Percentiles rank a stretch among this genome's conserved stretches.
Evolutionary conservation across 768 basidiomycete genomes (phyloP).

Genomic region (Amyloporia xantha): DNA sequence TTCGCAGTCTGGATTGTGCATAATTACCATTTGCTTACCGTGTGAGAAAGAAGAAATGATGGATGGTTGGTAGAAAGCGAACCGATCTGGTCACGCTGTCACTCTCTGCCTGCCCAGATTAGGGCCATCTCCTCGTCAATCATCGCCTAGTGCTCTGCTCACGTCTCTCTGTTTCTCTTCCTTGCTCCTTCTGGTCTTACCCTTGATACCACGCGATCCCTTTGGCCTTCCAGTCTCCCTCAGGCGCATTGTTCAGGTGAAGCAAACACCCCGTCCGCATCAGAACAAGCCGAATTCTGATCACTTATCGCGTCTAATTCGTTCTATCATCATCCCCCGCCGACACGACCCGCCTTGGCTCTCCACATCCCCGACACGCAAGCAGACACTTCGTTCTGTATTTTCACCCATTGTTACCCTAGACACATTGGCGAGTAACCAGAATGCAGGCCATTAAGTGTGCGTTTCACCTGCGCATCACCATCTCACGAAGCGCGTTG

Average conservation of each 20-base stretch:
- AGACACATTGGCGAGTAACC: constrained; percentile 21
- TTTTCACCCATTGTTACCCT: constrained; percentile 3
- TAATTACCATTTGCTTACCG: too few species aligned
- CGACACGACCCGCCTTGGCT: too few species aligned
- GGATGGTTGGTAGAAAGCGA: background rate
- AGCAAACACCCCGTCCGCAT: background rate
- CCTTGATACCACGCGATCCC: constrained; percentile 1
- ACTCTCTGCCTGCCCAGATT: constrained; percentile 3
- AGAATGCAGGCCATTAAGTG: constrained; percentile 91
- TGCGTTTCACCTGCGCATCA: constrained; percentile 29
- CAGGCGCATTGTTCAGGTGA: constrained; percentile 1
- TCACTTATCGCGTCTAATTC: constrained; percentile 8
- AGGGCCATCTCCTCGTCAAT: constrained; percentile 4
- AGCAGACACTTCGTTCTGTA: background rate
- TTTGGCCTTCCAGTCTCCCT: background rate
- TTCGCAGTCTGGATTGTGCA: too few species aligned
- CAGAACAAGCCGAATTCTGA: constrained; percentile 1
- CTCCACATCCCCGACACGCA: background rate
- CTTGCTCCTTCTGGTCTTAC: constrained; percentile 2
- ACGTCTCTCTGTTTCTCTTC: constrained; percentile 2
- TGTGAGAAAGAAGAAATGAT: background rate
- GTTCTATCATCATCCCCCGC: constrained; percentile 1
- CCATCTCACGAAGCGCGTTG: constrained; percentile 3
- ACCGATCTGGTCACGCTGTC: constrained; percentile 1
- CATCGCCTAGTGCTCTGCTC: background rate